These are phyloP conservation scores for Diaporthe ampelina DNA, from an alignment of 2,329 filamentous ascomycete species.

Conservation along the genomic window DNA sequence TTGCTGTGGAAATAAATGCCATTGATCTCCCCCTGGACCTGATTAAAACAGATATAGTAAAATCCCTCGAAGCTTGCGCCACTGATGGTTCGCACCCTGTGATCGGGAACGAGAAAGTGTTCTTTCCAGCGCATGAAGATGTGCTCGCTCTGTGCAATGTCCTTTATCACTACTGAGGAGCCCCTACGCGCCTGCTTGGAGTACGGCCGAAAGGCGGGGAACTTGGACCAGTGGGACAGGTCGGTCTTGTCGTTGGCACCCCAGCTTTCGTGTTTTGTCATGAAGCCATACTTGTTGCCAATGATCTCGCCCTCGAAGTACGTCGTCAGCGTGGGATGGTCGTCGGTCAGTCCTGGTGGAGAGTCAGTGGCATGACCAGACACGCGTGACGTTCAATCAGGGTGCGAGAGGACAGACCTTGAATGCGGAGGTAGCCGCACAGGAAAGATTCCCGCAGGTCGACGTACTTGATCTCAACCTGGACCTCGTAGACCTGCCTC, in stretches of 20 bases:
- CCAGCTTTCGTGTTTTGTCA: slow-evolving; percentile 90
- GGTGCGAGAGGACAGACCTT: slow-evolving; percentile 72
- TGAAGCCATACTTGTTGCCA: slow-evolving; percentile 93
- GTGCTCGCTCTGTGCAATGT: slow-evolving; percentile 84
- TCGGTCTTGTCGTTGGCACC: slow-evolving; percentile 93
- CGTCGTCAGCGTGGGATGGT: slow-evolving; percentile 96
- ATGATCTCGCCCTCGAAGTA: slow-evolving; percentile 99
- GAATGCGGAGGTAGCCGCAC: slow-evolving; percentile 94
- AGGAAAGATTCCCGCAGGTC: slow-evolving; percentile 95
- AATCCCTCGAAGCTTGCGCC: slow-evolving; percentile 98
- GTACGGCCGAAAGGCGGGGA: slow-evolving; percentile 86
- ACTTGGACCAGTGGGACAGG: slow-evolving; percentile 92
- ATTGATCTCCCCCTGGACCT: slow-evolving; percentile 85
- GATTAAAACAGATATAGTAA: slow-evolving; percentile 99
- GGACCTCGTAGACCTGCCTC: slow-evolving; percentile 91
- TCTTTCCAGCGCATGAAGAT: slow-evolving; percentile 99
- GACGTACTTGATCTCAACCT: slow-evolving; percentile 97
- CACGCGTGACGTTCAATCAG: background rate
- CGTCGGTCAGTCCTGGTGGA: slow-evolving; percentile 84
- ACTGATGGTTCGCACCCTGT: slow-evolving; percentile 89
- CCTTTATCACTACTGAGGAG: slow-evolving; percentile 70
- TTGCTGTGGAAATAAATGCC: slow-evolving; percentile 99
- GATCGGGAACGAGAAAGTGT: slow-evolving; percentile 95
- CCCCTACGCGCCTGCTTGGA: slow-evolving; percentile 70
- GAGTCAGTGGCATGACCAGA: background rate